Evolutionary conservation across 768 basidiomycete species (phyloP).

Genomic region (Termitomyces heimii): DNA sequence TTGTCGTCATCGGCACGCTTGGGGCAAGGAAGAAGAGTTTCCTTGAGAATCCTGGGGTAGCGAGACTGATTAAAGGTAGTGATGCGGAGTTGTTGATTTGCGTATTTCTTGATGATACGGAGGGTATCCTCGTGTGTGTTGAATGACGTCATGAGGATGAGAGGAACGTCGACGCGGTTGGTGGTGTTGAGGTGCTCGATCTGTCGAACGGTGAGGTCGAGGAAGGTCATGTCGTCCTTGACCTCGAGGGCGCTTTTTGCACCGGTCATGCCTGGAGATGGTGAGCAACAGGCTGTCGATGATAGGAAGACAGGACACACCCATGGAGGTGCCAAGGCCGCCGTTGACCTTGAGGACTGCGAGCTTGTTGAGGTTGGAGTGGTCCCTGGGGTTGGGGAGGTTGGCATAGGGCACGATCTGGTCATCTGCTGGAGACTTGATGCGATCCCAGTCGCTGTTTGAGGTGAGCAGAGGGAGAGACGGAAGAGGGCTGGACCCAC

Average conservation of each 20-base stretch:
- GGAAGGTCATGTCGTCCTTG: slow-evolving; percentile 97
- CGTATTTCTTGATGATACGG: slow-evolving; percentile 95
- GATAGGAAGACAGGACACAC: slow-evolving; percentile 28
- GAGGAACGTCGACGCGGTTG: slow-evolving; percentile 84
- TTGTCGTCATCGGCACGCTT: slow-evolving; percentile 78
- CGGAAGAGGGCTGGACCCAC: slow-evolving; percentile 38
- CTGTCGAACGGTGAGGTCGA: slow-evolving; percentile 90
- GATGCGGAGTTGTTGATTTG: slow-evolving; percentile 91
- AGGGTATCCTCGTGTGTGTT: slow-evolving; percentile 97
- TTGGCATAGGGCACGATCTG: slow-evolving; percentile 81
- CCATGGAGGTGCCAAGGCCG: slow-evolving; percentile 89
- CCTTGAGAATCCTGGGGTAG: slow-evolving; percentile 90
- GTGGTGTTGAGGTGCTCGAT: slow-evolving; percentile 93
- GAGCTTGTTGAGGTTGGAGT: slow-evolving; percentile 79
- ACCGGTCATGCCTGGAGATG: slow-evolving; percentile 62
- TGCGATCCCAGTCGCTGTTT: slow-evolving; percentile 79
- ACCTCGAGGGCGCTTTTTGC: slow-evolving; percentile 95
- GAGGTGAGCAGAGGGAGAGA: slow-evolving; percentile 3
- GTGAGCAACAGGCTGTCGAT: slow-evolving; percentile 3
- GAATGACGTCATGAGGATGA: slow-evolving; percentile 98
- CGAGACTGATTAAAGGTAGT: slow-evolving; percentile 91
- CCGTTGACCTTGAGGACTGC: slow-evolving; percentile 96
- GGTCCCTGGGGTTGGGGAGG: slow-evolving; percentile 54
- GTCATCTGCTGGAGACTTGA: slow-evolving; percentile 81
- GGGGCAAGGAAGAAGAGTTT: slow-evolving; percentile 81